These are phyloP conservation scores for Ceratocystis eucalypticola DNA, from an alignment of 2,329 filamentous ascomycete genomes.

Conservation along the genomic window DNA sequence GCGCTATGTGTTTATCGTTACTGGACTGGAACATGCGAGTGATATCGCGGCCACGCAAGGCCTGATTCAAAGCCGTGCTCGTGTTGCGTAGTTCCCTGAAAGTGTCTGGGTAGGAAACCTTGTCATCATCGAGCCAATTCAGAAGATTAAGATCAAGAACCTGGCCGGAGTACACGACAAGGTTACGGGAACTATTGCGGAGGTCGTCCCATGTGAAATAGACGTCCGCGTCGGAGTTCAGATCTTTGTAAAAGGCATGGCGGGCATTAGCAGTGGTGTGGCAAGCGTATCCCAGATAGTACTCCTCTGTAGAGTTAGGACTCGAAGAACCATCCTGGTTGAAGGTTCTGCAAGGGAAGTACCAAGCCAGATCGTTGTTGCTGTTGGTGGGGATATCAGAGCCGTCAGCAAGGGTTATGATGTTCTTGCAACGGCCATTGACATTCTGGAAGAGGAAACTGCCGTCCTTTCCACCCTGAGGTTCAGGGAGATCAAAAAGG, in stretches of 20 bases:
- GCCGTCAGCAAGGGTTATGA: slow-evolving; percentile 58
- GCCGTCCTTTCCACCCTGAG: slow-evolving; percentile 77
- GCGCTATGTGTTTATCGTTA: slow-evolving; percentile 65
- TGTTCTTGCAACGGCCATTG: slow-evolving; percentile 85
- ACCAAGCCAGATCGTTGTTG: slow-evolving; percentile 73
- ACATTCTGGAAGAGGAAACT: slow-evolving; percentile 98
- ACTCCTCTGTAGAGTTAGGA: slow-evolving; percentile 58
- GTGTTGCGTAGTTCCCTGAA: slow-evolving; percentile 71
- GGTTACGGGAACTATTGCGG: slow-evolving; percentile 73
- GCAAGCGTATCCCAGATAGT: slow-evolving; percentile 77
- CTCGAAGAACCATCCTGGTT: slow-evolving; percentile 81
- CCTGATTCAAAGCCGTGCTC: slow-evolving; percentile 42
- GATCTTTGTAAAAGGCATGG: slow-evolving; percentile 56
- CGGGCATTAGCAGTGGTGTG: slow-evolving; percentile 63
- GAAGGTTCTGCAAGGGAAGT: slow-evolving; percentile 84
- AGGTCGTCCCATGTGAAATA: slow-evolving; percentile 96
- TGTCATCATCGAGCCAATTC: slow-evolving; percentile 72
- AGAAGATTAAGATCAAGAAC: slow-evolving; percentile 84
- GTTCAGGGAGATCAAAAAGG: slow-evolving; percentile 69
- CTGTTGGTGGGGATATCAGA: slow-evolving; percentile 70
- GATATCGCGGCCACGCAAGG: slow-evolving; percentile 70
- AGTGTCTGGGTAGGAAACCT: slow-evolving; percentile 60
- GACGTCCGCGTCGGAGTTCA: slow-evolving; percentile 65
- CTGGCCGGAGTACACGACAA: slow-evolving; percentile 87
- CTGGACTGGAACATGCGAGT: slow-evolving; percentile 74